A percentile compares a stretch with the other conserved stretches of the same genome.
Evolutionary conservation across 192 early-diverging fungal genomes (phyloP).

Genomic region (Diversispora epigaea): DNA sequence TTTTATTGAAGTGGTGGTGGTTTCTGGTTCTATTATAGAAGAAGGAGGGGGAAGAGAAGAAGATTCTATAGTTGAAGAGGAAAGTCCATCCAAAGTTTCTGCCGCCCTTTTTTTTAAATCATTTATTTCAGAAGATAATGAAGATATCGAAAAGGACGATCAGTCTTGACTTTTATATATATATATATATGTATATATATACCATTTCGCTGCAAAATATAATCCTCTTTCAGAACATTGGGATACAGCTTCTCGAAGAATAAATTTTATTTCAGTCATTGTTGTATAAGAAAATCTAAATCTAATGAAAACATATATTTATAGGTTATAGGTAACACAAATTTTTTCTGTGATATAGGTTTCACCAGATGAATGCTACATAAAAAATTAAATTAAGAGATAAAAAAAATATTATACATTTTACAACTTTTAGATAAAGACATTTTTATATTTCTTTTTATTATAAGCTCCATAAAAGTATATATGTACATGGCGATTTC

Average conservation of each 20-base stretch:
- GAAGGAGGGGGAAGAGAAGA: background rate
- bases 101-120: conserved; percentile 45
- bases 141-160: background rate
- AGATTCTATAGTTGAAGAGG: background rate
- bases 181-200: conserved; percentile 11
- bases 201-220: conserved; percentile 75
- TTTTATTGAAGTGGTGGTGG: background rate
- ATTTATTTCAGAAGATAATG: background rate
- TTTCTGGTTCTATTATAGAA: background rate
- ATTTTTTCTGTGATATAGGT: no score
- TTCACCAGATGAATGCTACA: no score
- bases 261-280: conserved; percentile 28
- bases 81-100: conserved; percentile 49
- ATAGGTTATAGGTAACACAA: no score
- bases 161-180: no score
- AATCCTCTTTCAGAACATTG: conserved; percentile 72
- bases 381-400: no score
- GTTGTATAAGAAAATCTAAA: no score
- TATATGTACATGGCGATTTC: no score
- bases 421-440: no score
- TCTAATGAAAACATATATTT: no score
- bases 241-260: conserved; percentile 57
- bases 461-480: no score
- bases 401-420: no score
- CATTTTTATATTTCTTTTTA: no score